Evolutionary conservation across 2,329 filamentous ascomycete species (phyloP).

Genomic region (Aspergillus sp.): DNA sequence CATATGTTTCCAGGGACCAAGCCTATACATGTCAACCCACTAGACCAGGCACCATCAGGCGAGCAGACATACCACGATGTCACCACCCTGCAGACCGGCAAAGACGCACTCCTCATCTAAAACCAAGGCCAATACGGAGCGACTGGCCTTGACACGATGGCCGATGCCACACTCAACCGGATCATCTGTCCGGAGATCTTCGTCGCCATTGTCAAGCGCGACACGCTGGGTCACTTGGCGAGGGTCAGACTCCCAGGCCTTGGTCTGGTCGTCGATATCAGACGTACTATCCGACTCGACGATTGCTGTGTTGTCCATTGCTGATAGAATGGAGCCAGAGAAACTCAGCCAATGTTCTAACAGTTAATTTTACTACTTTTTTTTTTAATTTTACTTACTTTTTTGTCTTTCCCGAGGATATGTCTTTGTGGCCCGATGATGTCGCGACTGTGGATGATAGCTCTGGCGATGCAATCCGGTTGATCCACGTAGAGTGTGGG

Average conservation of each 20-base stretch:
- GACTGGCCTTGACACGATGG: conserved; percentile 34
- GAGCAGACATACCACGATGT: conserved; percentile 58
- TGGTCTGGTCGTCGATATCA: conserved; percentile 29
- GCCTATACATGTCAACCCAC: conserved; percentile 39
- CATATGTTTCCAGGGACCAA: conserved; percentile 83
- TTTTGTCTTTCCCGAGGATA: too few species aligned
- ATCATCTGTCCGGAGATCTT: conserved; percentile 6
- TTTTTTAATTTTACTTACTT: not conserved
- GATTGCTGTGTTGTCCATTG: conserved; percentile 25
- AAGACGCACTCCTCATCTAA: conserved; percentile 76
- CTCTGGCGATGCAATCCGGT: too few species aligned
- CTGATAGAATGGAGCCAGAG: conserved; percentile 5
- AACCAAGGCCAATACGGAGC: conserved; percentile 60
- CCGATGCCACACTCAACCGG: conserved; percentile 32
- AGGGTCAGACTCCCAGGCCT: conserved; percentile 25
- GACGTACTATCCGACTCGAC: conserved; percentile 27
- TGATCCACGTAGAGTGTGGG: too few species aligned
- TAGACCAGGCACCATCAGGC: not conserved
- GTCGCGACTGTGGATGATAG: too few species aligned
- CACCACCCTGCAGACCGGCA: conserved; percentile 85
- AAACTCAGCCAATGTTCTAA: too few species aligned
- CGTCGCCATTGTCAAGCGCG: conserved; percentile 10
- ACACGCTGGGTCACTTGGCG: conserved; percentile 13
- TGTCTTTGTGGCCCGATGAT: too few species aligned
- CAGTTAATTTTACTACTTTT: too few species aligned